A percentile compares a stretch with the other conserved stretches of the same genome.
These are phyloP conservation scores for Phytophthora rubi DNA, from an alignment of 352 stramenopile species.

Conservation along the genomic window DNA sequence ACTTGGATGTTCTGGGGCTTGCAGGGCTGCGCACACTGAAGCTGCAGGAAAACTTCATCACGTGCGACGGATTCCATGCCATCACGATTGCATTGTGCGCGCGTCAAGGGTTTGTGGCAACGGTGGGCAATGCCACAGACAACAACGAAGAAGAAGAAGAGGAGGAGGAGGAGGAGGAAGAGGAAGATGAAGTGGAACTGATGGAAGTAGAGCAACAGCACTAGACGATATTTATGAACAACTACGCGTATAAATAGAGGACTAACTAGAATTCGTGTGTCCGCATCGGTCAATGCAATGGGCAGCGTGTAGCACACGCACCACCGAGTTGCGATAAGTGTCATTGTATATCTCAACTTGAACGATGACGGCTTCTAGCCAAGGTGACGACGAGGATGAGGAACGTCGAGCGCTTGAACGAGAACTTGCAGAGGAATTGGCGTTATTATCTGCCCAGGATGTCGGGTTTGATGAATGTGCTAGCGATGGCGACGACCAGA, in stretches of 20 bases:
- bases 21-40: slow-evolving; percentile 37
- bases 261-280: background rate
- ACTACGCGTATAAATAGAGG: slow-evolving; percentile 32
- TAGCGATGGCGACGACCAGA: slow-evolving; percentile 5
- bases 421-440: slow-evolving; percentile 51
- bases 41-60: slow-evolving; percentile 76
- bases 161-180: slow-evolving; percentile 16
- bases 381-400: slow-evolving; percentile 42
- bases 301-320: background rate
- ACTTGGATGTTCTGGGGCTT: slow-evolving; percentile 22
- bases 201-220: slow-evolving; percentile 19
- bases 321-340: slow-evolving; percentile 9
- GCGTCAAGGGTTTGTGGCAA: slow-evolving; percentile 28
- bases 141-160: slow-evolving; percentile 3
- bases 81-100: slow-evolving; percentile 56
- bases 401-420: slow-evolving; percentile 54
- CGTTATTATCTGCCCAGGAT: slow-evolving; percentile 25
- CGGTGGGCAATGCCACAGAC: slow-evolving; percentile 9
- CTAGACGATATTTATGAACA: slow-evolving; percentile 37
- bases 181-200: slow-evolving; percentile 21
- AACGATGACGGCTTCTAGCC: slow-evolving; percentile 26
- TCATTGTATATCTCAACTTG: background rate
- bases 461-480: slow-evolving; percentile 27
- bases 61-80: slow-evolving; percentile 62
- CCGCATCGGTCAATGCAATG: slow-evolving; percentile 11